Evolutionary conservation across 257 asterid species (phyloP).

Genomic region (Solanum medicagineum): DNA sequence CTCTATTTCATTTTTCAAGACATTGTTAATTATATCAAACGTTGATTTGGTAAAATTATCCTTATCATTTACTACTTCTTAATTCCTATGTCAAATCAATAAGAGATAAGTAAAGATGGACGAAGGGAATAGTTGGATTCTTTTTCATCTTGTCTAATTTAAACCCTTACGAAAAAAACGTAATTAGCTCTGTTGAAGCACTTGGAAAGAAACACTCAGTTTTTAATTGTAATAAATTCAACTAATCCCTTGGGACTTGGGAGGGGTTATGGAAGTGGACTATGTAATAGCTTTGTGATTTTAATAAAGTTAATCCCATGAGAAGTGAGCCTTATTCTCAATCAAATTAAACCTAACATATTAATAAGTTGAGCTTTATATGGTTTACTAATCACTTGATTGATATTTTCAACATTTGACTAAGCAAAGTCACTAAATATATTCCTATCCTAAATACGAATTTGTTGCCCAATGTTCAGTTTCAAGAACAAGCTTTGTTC

Average conservation of each 20-base stretch:
- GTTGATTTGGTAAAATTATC: no score
- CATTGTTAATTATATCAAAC: no score
- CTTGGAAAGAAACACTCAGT: not conserved
- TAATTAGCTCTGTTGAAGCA: not conserved
- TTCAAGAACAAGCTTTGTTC: not conserved
- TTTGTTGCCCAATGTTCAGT: not conserved
- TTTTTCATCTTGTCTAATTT: not conserved
- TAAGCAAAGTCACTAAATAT: not conserved
- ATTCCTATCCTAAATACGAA: not conserved
- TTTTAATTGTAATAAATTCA: not conserved
- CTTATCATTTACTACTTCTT: no score
- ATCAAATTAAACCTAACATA: no score
- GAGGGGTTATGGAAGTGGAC: not conserved
- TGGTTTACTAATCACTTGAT: no score
- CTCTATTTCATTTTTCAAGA: no score
- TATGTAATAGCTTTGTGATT: not conserved
- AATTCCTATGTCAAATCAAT: no score
- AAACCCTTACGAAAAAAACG: no score
- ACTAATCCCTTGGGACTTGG: not conserved
- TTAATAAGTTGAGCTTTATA: no score
- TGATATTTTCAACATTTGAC: not conserved
- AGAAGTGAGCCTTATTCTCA: not conserved
- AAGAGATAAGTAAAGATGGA: no score
- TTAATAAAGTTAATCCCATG: not conserved
- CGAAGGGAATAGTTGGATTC: no score